phyloP scores from a whole-genome alignment of 2,329 filamentous ascomycete species.

The Cephalotrichum gorgonifer region DNA sequence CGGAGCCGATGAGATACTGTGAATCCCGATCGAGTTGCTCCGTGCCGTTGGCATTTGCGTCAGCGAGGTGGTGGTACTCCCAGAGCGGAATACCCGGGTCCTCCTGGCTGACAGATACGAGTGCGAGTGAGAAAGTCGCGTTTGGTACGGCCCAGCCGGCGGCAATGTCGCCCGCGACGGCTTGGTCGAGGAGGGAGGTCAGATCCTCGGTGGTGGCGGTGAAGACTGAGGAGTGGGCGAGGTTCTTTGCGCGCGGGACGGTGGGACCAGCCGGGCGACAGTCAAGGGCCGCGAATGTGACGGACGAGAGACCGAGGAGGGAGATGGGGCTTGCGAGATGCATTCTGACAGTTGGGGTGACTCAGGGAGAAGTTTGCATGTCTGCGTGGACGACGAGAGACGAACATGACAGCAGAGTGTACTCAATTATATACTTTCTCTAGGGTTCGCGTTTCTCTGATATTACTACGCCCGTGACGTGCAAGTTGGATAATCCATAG shows the following conservation, averaged over 20 bases:
- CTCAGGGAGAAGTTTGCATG: too few species aligned
- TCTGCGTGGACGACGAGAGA: too few species aligned
- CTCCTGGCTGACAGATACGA: neutral
- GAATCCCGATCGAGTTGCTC: slow-evolving; percentile 20
- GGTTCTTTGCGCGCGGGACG: neutral
- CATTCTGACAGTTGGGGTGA: too few species aligned
- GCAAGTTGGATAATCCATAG: too few species aligned
- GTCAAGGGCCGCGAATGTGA: slow-evolving; percentile 1
- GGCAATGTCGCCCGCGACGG: neutral
- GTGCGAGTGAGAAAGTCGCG: slow-evolving; percentile 3
- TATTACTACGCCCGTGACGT: too few species aligned
- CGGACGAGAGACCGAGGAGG: too few species aligned
- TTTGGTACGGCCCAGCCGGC: slow-evolving; percentile 2
- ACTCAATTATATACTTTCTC: too few species aligned
- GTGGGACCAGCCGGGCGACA: slow-evolving; percentile 4
- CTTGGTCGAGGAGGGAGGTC: neutral
- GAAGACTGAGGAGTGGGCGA: neutral
- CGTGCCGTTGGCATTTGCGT: too few species aligned
- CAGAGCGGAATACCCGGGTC: neutral
- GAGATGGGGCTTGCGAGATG: too few species aligned
- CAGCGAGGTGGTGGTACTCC: slow-evolving; percentile 5
- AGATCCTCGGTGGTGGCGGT: neutral
- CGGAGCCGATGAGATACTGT: slow-evolving; percentile 29
- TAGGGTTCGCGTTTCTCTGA: too few species aligned
- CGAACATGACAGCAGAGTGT: too few species aligned